Evolutionary conservation across 2,329 filamentous ascomycete species (phyloP), one percentile per base, ranked within the genome.

Genomic region (Pyrenochaeta sp.): DNA sequence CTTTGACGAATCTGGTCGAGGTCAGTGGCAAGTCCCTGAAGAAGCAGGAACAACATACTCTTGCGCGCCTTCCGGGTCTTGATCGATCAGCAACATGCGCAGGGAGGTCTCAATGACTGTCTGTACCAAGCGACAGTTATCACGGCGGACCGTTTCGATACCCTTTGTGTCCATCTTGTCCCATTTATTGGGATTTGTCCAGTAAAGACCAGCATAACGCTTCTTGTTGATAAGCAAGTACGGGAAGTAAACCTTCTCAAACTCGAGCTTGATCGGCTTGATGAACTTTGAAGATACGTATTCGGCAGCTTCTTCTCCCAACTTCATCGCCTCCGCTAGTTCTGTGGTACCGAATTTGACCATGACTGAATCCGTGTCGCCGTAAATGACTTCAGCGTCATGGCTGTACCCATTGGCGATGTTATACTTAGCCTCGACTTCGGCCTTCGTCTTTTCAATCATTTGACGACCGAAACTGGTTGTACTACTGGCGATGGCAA

Each of bases 161-260:
- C 95, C 95, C 78, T 99, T 99, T 59, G 92, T 98, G 79, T 99
- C 95, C 96, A 99, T 99, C 84, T 98, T 99, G 85, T 99, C 96
- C 77, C 91, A 95, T 79, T 97, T 97, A 42, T 94, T 87, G 0
- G 94, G 88, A 66, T 91, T 95, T 5, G 95, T 99, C 93, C 93
- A 99, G 81, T 92, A 98, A 32, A 99, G 80, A n/a, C 95, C 95
- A 8, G 95, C 95, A 72, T 99, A 99, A 63, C 95, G 91, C 83
- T 99, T 99, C 84, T 99, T 99, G 88, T 99, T 99, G 88, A 99
- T 99, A 50, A 99, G 85, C 34, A 99, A 85, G 75, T 99, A 99
- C 0, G 95, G 95, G 76, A 91, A 99, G 80, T 99, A 99, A 0
- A 99, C 94, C 80, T 99, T 99, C 78, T 99, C 95, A 79, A 99